Percentiles rank a stretch among this genome's conserved stretches.
These are phyloP conservation scores for Dissophora globulifera DNA, from an alignment of 192 early-diverging fungal genomes.

Conservation along the genomic window DNA sequence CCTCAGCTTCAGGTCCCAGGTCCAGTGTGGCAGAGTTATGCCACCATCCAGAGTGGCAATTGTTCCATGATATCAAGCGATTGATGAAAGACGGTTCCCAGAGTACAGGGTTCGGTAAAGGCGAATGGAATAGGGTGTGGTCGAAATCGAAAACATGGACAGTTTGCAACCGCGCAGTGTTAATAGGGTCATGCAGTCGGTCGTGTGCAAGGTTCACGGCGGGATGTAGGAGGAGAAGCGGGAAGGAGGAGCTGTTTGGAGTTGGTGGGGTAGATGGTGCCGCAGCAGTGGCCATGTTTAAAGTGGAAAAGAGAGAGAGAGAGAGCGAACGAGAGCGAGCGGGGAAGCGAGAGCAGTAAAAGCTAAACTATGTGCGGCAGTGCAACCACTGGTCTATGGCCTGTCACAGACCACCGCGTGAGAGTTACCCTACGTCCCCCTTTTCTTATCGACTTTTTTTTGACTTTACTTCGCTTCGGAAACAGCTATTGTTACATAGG, in stretches of 20 bases:
- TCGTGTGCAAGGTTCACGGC: slow-evolving; percentile 8
- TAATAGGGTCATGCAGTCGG: neutral
- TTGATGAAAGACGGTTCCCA: slow-evolving; percentile 66
- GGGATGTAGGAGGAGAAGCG: slow-evolving; percentile 14
- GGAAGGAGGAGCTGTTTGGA: neutral
- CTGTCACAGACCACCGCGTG: too few species aligned
- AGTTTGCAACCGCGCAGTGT: neutral
- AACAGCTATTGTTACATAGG: too few species aligned
- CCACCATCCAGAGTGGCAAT: slow-evolving; percentile 62
- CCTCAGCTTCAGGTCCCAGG: slow-evolving; percentile 22
- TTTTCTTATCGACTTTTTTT: too few species aligned
- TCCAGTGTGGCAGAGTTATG: slow-evolving; percentile 64
- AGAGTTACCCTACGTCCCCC: too few species aligned
- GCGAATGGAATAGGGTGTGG: slow-evolving; percentile 72
- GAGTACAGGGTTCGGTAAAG: slow-evolving; percentile 64
- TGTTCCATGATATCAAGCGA: slow-evolving; percentile 57
- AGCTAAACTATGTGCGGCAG: too few species aligned
- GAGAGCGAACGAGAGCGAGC: too few species aligned
- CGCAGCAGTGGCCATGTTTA: too few species aligned
- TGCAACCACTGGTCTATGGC: too few species aligned
- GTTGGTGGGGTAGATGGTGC: neutral
- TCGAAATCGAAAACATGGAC: slow-evolving; percentile 71
- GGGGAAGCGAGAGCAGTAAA: too few species aligned
- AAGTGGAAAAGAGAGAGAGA: neutral
- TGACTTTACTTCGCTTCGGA: too few species aligned